Percentiles rank a stretch among this genome's conserved stretches.
Conservation (phyloP, 2,329 filamentous ascomycete genomes). For the Taxawa tesnikishii region DNA sequence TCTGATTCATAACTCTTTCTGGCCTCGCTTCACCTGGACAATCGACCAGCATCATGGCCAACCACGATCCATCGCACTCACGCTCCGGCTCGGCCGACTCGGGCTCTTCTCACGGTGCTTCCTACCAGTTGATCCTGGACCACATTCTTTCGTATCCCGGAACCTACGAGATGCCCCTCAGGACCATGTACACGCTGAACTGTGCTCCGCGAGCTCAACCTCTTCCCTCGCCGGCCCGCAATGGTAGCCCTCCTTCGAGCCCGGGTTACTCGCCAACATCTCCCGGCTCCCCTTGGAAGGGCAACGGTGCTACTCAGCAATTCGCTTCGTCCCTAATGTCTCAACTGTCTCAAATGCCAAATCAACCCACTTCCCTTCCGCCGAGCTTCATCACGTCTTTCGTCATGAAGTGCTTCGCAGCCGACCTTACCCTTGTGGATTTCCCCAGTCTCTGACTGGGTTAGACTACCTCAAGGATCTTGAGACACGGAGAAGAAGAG, state of each 20-base stretch:
- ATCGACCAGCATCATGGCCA: background rate
- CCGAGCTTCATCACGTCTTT: constrained; percentile 52
- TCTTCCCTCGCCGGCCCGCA: constrained; percentile 12
- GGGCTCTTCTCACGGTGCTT: background rate
- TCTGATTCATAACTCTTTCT: too few species aligned
- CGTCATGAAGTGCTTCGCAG: constrained; percentile 45
- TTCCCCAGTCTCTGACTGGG: constrained; percentile 51
- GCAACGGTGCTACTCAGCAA: constrained; percentile 23
- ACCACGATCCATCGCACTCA: background rate
- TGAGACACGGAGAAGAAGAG: constrained; percentile 46
- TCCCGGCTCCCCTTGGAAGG: constrained; percentile 17
- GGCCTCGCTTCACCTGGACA: background rate
- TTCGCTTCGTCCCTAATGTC: constrained; percentile 40
- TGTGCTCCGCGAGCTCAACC: constrained; percentile 39
- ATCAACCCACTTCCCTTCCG: constrained; percentile 49
- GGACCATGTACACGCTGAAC: constrained; percentile 57
- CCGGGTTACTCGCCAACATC: constrained; percentile 23
- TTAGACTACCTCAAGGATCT: constrained; percentile 55
- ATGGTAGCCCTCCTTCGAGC: constrained; percentile 18
- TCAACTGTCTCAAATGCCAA: constrained; percentile 45
- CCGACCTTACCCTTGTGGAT: constrained; percentile 45
- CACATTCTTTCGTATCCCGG: constrained; percentile 49
- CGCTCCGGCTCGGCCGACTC: background rate
- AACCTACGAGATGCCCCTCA: constrained; percentile 53
- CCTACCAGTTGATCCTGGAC: constrained; percentile 37